phyloP scores from a whole-genome alignment of 192 early-diverging fungal genomes.

The Ambispora gerdemannii region DNA sequence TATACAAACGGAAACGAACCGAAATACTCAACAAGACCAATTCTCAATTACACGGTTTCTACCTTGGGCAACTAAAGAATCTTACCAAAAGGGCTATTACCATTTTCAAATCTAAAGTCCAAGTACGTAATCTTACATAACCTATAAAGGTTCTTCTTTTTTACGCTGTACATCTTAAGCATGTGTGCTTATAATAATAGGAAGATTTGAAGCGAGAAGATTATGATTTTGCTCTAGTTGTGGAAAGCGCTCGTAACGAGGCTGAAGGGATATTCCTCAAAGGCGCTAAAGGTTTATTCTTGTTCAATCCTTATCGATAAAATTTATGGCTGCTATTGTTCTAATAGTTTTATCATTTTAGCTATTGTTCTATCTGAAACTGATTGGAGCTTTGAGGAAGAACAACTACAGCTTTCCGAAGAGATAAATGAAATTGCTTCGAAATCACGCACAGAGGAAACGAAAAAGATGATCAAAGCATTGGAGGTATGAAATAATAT shows the following conservation, averaged over 20 bases:
- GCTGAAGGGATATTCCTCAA: constrained; percentile 32
- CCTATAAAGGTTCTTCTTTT: neutral
- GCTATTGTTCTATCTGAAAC: constrained; percentile 59
- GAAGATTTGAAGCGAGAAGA: constrained; percentile 52
- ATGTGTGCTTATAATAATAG: neutral
- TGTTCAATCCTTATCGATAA: constrained; percentile 36
- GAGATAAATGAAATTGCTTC: constrained; percentile 59
- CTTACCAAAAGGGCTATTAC: constrained; percentile 68
- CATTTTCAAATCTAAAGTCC: constrained; percentile 60
- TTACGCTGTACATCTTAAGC: neutral
- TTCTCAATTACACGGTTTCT: constrained; percentile 72
- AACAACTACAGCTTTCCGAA: constrained; percentile 52
- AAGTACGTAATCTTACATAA: constrained; percentile 30
- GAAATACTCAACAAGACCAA: constrained; percentile 80
- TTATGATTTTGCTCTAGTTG: constrained; percentile 65
- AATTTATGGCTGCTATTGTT: neutral
- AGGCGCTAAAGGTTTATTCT: constrained; percentile 34
- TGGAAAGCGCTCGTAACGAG: constrained; percentile 34
- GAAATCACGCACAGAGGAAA: constrained; percentile 62
- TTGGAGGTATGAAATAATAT: constrained; percentile 43
- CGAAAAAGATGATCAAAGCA: constrained; percentile 60
- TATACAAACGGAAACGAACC: constrained; percentile 81
- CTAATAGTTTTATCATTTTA: neutral
- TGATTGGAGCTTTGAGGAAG: constrained; percentile 69
- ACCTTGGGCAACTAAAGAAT: constrained; percentile 85